Evolutionary conservation across 306 rosid species (phyloP).

Genomic region (Pueraria montana): DNA sequence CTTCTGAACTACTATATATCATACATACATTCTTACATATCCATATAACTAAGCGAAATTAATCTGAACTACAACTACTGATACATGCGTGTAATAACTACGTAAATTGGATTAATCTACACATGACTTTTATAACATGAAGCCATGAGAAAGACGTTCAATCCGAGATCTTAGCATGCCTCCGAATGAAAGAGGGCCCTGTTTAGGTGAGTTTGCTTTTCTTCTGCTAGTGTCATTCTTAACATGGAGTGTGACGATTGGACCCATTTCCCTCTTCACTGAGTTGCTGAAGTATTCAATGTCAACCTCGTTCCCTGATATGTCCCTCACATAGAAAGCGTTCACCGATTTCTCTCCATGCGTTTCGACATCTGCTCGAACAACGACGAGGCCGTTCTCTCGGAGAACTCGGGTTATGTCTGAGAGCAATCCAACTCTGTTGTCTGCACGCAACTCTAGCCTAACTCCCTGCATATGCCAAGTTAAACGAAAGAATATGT

Average conservation of each 20-base stretch:
- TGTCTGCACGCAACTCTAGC: slow-evolving; percentile 68
- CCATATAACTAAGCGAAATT: background rate
- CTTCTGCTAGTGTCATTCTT: slow-evolving; percentile 45
- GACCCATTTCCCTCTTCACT: slow-evolving; percentile 70
- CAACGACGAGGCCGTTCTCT: slow-evolving; percentile 72
- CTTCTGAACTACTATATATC: background rate
- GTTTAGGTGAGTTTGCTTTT: slow-evolving; percentile 36
- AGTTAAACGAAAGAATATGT: too few species aligned
- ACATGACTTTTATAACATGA: slow-evolving; percentile 36
- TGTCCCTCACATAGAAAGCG: slow-evolving; percentile 70
- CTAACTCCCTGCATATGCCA: slow-evolving; percentile 60
- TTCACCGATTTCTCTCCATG: slow-evolving; percentile 69
- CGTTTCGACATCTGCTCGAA: slow-evolving; percentile 75
- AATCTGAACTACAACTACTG: background rate
- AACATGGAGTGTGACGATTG: slow-evolving; percentile 57
- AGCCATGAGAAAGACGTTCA: slow-evolving; percentile 62
- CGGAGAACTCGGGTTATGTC: slow-evolving; percentile 76
- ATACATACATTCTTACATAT: background rate
- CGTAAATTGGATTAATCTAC: background rate
- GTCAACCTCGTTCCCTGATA: slow-evolving; percentile 74
- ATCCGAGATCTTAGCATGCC: slow-evolving; percentile 11
- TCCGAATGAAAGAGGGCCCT: slow-evolving; percentile 8
- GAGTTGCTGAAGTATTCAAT: slow-evolving; percentile 62
- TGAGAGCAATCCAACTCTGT: slow-evolving; percentile 68
- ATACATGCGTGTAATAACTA: background rate